Evolutionary conservation across 1,284 basidiomycete genomes (phyloP).

Genomic region (Coniferiporia sulphurascens): DNA sequence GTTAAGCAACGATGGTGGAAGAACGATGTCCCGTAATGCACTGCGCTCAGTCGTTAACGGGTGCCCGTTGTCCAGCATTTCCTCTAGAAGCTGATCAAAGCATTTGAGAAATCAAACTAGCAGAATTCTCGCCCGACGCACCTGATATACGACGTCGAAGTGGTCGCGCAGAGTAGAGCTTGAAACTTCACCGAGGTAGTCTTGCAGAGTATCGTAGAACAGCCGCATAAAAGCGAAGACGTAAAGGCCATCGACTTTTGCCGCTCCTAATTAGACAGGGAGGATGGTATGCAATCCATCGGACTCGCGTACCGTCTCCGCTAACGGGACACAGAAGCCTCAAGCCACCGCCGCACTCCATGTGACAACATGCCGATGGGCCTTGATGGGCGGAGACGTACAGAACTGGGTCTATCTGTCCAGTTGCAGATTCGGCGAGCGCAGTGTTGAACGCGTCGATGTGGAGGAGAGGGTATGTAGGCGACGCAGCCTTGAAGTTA

Average conservation of each 20-base stretch:
- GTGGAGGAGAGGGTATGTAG: slow-evolving; percentile 80
- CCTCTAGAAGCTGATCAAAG: slow-evolving; percentile 78
- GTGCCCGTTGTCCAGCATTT: slow-evolving; percentile 91
- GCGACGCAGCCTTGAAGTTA: slow-evolving; percentile 75
- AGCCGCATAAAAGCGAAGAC: slow-evolving; percentile 86
- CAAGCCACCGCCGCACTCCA: slow-evolving; percentile 68
- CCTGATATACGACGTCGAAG: slow-evolving; percentile 95
- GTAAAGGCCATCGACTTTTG: slow-evolving; percentile 80
- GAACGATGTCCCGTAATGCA: slow-evolving; percentile 87
- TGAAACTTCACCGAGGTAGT: slow-evolving; percentile 80
- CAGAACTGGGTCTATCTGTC: slow-evolving; percentile 66
- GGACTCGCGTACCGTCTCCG: slow-evolving; percentile 57
- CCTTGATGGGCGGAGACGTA: slow-evolving; percentile 50
- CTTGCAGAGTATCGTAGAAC: slow-evolving; percentile 78
- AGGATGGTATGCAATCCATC: background rate
- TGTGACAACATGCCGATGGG: slow-evolving; percentile 75
- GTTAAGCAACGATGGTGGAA: slow-evolving; percentile 80
- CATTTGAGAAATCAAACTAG: background rate
- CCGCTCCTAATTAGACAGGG: background rate
- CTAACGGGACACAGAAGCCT: slow-evolving; percentile 78
- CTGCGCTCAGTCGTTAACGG: slow-evolving; percentile 93
- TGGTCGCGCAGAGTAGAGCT: slow-evolving; percentile 82
- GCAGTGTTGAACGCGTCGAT: slow-evolving; percentile 83
- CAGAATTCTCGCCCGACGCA: slow-evolving; percentile 28
- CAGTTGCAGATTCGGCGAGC: slow-evolving; percentile 48